These are phyloP conservation scores for Ophiostoma pallidulum DNA, from an alignment of 2,329 filamentous ascomycete genomes.

Conservation along the genomic window DNA sequence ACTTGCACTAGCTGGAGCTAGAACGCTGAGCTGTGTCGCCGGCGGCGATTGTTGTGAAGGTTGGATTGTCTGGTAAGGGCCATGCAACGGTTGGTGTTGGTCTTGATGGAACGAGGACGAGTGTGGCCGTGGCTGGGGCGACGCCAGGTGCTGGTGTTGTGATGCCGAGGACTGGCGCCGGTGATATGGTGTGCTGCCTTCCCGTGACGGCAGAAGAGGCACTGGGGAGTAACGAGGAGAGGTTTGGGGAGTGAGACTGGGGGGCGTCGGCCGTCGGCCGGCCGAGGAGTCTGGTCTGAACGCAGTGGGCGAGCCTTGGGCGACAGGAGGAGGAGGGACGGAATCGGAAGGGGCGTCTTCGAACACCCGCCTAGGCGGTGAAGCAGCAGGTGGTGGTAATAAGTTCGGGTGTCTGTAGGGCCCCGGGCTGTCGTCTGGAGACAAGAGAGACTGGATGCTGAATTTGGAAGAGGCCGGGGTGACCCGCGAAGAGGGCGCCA, in stretches of 20 bases:
- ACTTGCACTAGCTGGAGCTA: too few relatives aligned
- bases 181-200: not conserved
- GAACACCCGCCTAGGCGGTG: slow-evolving; percentile 29
- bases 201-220: not conserved
- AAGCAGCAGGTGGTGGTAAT: slow-evolving; percentile 23
- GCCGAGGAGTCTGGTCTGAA: not conserved
- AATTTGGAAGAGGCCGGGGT: slow-evolving; percentile 42
- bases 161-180: not conserved
- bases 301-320: not conserved
- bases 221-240: not conserved
- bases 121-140: not conserved
- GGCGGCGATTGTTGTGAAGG: not conserved
- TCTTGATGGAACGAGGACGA: not conserved
- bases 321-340: not conserved
- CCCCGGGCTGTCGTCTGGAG: slow-evolving; percentile 33
- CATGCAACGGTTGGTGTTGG: slow-evolving; percentile 1
- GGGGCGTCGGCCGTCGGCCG: not conserved
- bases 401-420: slow-evolving; percentile 27
- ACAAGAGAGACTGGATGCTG: slow-evolving; percentile 43
- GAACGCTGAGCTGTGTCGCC: too few relatives aligned
- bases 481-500: slow-evolving; percentile 28
- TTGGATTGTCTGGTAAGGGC: not conserved
- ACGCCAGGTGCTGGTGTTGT: not conserved
- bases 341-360: slow-evolving; percentile 20
- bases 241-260: not conserved